Percentiles rank a stretch among this genome's conserved stretches.
These are phyloP conservation scores for Ogataea ganodermae DNA, from an alignment of 805 yeast genomes.

Conservation along the genomic window DNA sequence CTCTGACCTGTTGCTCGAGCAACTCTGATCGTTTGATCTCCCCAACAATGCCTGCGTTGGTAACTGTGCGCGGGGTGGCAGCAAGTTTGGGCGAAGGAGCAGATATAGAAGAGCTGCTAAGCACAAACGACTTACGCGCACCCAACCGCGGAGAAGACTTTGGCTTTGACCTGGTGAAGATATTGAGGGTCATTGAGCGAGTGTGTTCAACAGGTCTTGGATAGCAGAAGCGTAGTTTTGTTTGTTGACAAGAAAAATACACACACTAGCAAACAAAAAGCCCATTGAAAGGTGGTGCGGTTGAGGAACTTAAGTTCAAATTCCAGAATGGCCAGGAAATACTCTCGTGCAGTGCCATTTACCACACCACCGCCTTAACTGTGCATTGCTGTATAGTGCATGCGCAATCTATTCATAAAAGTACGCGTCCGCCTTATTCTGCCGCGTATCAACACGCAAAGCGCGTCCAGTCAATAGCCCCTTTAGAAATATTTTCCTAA, in stretches of 20 bases:
- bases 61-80: constrained; percentile 22
- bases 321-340: not conserved
- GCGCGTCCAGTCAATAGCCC: constrained; percentile 6
- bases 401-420: not conserved
- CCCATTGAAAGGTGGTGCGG: no score
- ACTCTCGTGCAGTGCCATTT: not conserved
- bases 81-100: not conserved
- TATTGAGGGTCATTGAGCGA: constrained; percentile 5
- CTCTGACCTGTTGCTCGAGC: constrained; percentile 21
- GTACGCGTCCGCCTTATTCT: not conserved
- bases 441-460: not conserved
- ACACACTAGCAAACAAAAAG: not conserved
- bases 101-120: not conserved
- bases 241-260: no score
- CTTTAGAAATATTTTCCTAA: not conserved
- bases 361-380: not conserved
- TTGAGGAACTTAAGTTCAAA: no score
- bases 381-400: not conserved
- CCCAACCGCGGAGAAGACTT: constrained; percentile 5
- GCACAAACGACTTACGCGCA: not conserved
- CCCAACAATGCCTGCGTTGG: constrained; percentile 21
- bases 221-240: no score
- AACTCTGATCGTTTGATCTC: constrained; percentile 20
- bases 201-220: not conserved
- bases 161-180: constrained; percentile 15